Evolutionary conservation across 2,329 filamentous ascomycete genomes (phyloP), one percentile per base, ranked within the genome.

Genomic region (Dactylellina drechsleri): DNA sequence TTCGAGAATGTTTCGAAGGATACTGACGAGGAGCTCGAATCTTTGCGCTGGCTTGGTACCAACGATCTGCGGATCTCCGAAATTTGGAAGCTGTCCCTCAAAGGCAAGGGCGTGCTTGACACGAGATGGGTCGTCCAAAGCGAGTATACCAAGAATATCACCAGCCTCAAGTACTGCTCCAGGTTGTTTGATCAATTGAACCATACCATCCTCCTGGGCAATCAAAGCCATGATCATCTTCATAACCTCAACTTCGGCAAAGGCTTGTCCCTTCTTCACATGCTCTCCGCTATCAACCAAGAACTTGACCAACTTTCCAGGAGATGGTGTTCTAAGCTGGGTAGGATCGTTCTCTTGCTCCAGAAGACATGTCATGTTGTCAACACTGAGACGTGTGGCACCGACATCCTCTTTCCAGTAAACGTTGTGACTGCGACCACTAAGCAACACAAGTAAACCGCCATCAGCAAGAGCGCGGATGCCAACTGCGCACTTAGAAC

Each of bases 181-280:
- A 77, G 95, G 95, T 84, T 98, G 95, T 88, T 99, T 99, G 86
- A 99, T 97, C 80, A 99, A 88, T 85, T 97, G 95, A 67, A 99
- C 94, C 65, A 96, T 87, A 85, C 95, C 95, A 80, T 97, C 95
- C 83, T 99, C 95, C 81, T 93, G 91, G 1, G 95, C 92, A 76
- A 99, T 87, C 66, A 99, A 87, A 80, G 95, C 95, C 95, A 99
- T 99, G 87, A 98, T 98, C 95, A 99, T 99, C 87, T 99, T 99
- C 95, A 99, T 99, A 83, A 99, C 95, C 84, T 99, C 95, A 47
- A 99, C 94, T 83, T 99, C 95, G 66, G 95, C 95, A 81, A 93
- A 99, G 40, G 94, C 86, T 83, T 98, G 92, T 68, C 94, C 94
- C 79, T 96, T 92, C 83, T 89, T 90, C 83, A 99, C 89, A 82